Evolutionary conservation across 805 yeast genomes (phyloP), one percentile per base, ranked within the genome.

Genomic region (Millerago galiae): DNA sequence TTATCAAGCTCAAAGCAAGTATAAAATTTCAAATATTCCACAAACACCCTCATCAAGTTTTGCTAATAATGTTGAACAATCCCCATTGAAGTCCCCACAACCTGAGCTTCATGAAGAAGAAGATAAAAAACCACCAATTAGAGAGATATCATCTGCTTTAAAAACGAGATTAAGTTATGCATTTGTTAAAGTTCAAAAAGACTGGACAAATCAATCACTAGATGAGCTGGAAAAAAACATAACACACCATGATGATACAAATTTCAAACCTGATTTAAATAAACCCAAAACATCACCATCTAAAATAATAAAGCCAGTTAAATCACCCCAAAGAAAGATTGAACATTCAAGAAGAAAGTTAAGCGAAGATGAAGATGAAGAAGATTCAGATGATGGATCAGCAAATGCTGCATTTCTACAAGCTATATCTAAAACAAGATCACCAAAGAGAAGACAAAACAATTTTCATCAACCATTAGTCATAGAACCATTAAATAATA

Each of bases 151-250:
- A 1, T 59, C 64, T 17, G 63, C 62, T 43, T 53, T 68, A 33
- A 65, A 63, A 43, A 65, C 71, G 12, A 55, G 72, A 42, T 50
- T 68, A 13, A 66, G 64, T 42, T 66, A 67, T 50, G 73, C 73
- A 2, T 59, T 65, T 47, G 64, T 66, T 10, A 67, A 66, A 48
- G 54, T 63, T 40, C 66, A 66, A 40, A 45, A 57, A 14, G 61
- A 62, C 4, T 56, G 60, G 61, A 43, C 53, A 10, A 52, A 55
- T 38, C 59, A 58, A 36, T 54, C 59, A 3, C 35, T 58, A 13
- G 61, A 55, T 35, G 60, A 58, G 28, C 24, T 57, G 29, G 61
- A 57, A 35, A 59, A 52, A 35, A 41, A 43, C 2, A 40, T 50
- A 3, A 40, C 41, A 10, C 44, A 41, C 14, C 38, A 39, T 5